These are phyloP conservation scores for Lizonia empirigonia DNA, from an alignment of 2,329 filamentous ascomycete genomes.

Conservation along the genomic window DNA sequence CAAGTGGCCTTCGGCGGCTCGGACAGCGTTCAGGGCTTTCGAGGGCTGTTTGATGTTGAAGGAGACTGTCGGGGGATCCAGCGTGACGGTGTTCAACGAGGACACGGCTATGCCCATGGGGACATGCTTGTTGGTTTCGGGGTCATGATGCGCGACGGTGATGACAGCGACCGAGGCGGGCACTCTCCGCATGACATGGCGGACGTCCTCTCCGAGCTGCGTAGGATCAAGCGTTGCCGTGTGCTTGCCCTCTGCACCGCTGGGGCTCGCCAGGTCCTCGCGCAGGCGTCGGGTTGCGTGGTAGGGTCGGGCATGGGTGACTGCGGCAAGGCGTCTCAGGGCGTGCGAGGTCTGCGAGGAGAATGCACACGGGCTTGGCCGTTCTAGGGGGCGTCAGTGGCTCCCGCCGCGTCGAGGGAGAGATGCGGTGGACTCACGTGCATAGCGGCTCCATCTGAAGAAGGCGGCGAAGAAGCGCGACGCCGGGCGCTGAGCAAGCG, in stretches of 20 bases:
- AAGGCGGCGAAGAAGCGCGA: slow-evolving; percentile 53
- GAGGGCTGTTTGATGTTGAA: slow-evolving; percentile 67
- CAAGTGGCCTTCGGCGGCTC: slow-evolving; percentile 49
- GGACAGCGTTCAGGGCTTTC: slow-evolving; percentile 61
- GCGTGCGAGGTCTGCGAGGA: not conserved
- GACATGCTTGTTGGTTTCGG: slow-evolving; percentile 17
- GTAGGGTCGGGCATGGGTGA: not conserved
- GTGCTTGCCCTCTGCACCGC: not conserved
- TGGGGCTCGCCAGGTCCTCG: not conserved
- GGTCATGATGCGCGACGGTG: slow-evolving; percentile 45
- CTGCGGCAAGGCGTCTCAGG: not conserved
- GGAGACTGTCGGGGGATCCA: slow-evolving; percentile 63
- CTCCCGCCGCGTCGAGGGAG: not conserved
- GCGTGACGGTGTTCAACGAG: slow-evolving; percentile 64
- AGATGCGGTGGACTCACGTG: slow-evolving; percentile 26
- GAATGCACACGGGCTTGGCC: slow-evolving; percentile 7
- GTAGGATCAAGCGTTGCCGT: not conserved
- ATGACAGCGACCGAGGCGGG: slow-evolving; percentile 64
- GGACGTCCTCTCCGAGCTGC: slow-evolving; percentile 23
- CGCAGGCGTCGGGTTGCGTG: slow-evolving; percentile 2
- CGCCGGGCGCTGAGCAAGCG: slow-evolving; percentile 27
- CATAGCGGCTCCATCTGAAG: slow-evolving; percentile 49
- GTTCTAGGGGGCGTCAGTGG: slow-evolving; percentile 20
- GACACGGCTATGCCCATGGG: slow-evolving; percentile 61
- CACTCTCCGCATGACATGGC: slow-evolving; percentile 58